Conservation (phyloP, 2,329 filamentous ascomycete species). For the Didymella glomerata region DNA sequence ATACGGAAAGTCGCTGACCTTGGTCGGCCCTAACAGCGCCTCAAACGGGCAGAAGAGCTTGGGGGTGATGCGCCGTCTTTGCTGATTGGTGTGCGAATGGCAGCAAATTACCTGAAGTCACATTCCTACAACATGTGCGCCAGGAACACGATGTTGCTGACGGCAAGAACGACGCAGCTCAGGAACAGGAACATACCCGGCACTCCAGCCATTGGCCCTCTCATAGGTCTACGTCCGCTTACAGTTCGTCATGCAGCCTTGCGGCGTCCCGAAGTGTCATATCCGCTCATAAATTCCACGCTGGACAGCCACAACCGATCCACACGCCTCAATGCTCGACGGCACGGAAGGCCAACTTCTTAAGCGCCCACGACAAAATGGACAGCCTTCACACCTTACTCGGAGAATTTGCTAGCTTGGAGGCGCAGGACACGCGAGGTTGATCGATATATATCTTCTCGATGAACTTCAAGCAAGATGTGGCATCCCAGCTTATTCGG, state of each 20-base stretch:
- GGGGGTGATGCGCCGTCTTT: conserved; percentile 1
- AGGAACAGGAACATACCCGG: conserved; percentile 26
- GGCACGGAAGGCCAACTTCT: conserved; percentile 42
- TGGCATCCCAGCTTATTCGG: conserved; percentile 25
- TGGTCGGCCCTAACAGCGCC: conserved; percentile 35
- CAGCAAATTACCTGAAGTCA: conserved; percentile 12
- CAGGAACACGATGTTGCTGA: conserved; percentile 22
- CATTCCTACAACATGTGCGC: conserved; percentile 9
- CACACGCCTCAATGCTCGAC: conserved; percentile 38
- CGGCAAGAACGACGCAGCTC: conserved; percentile 21
- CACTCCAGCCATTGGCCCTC: conserved; percentile 24
- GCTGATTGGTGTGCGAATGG: conserved; percentile 18
- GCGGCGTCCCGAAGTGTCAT: conserved; percentile 31
- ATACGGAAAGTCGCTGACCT: conserved; percentile 20
- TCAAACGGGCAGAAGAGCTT: conserved; percentile 14
- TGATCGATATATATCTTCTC: conserved; percentile 45
- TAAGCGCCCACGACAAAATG: conserved; percentile 44
- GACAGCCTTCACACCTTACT: conserved; percentile 29
- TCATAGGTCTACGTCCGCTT: conserved; percentile 19
- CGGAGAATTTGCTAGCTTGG: conserved; percentile 16
- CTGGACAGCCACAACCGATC: conserved; percentile 44
- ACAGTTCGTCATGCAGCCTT: conserved; percentile 35
- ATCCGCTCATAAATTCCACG: conserved; percentile 31
- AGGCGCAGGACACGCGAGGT: conserved; percentile 20
- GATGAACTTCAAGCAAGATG: conserved; percentile 22